Percentiles rank a stretch among this genome's conserved stretches.
phyloP scores from a whole-genome alignment of 148 eudicot genomes.

The Rhododendron mucronatum region DNA sequence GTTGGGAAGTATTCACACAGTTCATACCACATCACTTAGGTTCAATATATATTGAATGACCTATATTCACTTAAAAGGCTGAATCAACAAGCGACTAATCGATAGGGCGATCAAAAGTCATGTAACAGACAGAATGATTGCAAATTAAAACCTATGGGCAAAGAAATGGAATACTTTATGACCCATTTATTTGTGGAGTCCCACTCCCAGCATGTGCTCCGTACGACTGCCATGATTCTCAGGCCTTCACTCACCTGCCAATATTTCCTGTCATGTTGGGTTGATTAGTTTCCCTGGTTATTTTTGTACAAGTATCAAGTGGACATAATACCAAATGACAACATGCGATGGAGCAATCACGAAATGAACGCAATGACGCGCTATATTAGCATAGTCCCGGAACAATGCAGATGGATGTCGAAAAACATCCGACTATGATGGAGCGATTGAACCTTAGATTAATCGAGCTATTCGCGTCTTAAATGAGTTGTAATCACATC shows the following conservation, averaged over 20 bases:
- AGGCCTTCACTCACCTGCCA: background rate
- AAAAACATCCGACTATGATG: background rate
- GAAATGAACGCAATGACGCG: background rate
- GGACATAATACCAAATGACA: background rate
- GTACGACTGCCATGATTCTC: slow-evolving; percentile 1
- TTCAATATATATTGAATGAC: too few relatives aligned
- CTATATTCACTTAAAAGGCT: too few relatives aligned
- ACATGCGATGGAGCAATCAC: background rate
- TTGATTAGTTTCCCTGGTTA: background rate
- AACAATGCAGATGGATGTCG: background rate
- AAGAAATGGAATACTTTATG: background rate
- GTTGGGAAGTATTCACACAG: too few relatives aligned
- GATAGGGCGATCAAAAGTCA: background rate
- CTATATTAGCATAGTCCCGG: too few relatives aligned
- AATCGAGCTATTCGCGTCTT: background rate
- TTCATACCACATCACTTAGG: too few relatives aligned
- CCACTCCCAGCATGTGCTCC: background rate
- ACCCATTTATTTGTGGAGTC: background rate
- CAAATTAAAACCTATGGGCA: background rate
- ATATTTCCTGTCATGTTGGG: background rate
- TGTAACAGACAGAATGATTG: background rate
- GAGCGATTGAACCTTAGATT: background rate
- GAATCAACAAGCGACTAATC: too few relatives aligned
- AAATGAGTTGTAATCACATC: background rate
- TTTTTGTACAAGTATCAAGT: background rate